phyloP scores from a whole-genome alignment of 2,329 filamentous ascomycete species.

The Karstenula rhodostoma region DNA sequence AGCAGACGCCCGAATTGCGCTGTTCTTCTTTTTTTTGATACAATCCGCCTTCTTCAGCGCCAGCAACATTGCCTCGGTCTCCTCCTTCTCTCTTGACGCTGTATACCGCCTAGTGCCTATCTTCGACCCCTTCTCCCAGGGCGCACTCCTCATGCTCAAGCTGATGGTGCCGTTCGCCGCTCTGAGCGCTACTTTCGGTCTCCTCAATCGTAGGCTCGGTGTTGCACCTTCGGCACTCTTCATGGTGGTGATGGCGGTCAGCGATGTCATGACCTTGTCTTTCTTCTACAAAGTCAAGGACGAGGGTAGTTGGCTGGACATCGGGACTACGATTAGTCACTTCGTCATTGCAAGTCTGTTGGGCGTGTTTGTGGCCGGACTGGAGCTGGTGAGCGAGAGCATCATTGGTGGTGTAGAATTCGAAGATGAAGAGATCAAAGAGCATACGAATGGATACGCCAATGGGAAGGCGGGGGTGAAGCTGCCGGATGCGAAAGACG shows the following conservation, averaged over 20 bases:
- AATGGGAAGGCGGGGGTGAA: neutral
- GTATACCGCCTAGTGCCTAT: conserved; percentile 87
- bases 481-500: neutral
- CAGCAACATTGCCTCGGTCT: conserved; percentile 93
- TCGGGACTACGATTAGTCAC: conserved; percentile 94
- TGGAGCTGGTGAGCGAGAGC: conserved; percentile 85
- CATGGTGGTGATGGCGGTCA: conserved; percentile 86
- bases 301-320: conserved; percentile 96
- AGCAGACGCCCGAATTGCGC: conserved; percentile 83
- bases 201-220: conserved; percentile 83
- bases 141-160: conserved; percentile 85
- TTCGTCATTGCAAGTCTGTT: conserved; percentile 91
- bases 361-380: conserved; percentile 86
- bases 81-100: conserved; percentile 90
- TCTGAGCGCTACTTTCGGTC: conserved; percentile 91
- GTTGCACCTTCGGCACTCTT: conserved; percentile 90
- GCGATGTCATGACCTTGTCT: conserved; percentile 89
- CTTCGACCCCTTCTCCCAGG: conserved; percentile 93
- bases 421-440: conserved; percentile 31
- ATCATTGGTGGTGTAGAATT: conserved; percentile 85
- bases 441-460: conserved; percentile 13
- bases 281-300: conserved; percentile 99
- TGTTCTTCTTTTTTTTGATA: conserved; percentile 95
- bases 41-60: conserved; percentile 98
- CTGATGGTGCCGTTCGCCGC: conserved; percentile 92